Evolutionary conservation across 177 flowering plant genomes (phyloP), one percentile per base, ranked within the genome.

Genomic region (Vitis hybrid): DNA sequence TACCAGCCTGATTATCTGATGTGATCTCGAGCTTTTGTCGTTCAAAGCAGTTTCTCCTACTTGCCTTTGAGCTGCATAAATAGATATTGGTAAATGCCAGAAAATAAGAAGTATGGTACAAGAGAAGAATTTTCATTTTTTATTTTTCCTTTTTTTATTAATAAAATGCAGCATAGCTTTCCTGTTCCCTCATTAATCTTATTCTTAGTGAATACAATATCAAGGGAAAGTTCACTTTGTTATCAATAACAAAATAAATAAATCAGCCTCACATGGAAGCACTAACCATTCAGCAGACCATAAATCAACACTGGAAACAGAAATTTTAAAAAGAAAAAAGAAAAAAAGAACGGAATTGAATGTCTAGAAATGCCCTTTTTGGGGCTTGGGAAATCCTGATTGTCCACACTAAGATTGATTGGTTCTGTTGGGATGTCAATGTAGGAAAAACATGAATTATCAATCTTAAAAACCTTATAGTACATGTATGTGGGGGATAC

Each of bases 21-120:
- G 94, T 61, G 94, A 90, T 72, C 94, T 86, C 73, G 94, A 90
- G 77, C 94, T 90, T 75, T 81, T 86, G 76, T 89, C 93, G 69
- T 89, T 89, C 21, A 89, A 63, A 73, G 88, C 71, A 70, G 93
- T 89, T 77, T 88, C 93, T 62, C 93, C 93, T 2, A 89, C 89
- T 80, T 89, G 91, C 67, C 93, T 86, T 77, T 89, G 90, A 73
- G 87, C 93, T 89, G 91, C 71, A 75, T 60, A 65, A 18, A 50
- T 32, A 56, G 32, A 76, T 55, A 5, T 52, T 14, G 17, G 46
- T 52, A 13, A 57, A 10, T 9, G 51, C 15, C 27, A 11, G 21
- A 61, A 14, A 41, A 67, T 11, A 62, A 21, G 63, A 49, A 64
- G 15, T 11, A 46, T 18, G 57, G 30, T 27, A 27, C 30, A 27